phyloP scores from a whole-genome alignment of 1,284 basidiomycete genomes.

The Leucoagaricus sp. region DNA sequence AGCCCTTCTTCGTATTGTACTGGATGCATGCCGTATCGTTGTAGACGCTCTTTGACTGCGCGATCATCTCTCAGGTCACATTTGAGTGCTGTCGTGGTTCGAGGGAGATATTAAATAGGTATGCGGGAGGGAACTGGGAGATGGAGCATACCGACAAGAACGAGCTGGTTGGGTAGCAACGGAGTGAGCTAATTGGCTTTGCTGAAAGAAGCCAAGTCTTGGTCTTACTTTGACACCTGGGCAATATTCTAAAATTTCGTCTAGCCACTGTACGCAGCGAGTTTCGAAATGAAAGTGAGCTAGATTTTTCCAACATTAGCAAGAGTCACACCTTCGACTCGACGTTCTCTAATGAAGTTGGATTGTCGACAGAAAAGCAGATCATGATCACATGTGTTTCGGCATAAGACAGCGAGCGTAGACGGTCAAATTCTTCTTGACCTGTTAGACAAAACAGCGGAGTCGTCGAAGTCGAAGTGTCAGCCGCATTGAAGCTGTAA shows the following conservation, averaged over 20 bases:
- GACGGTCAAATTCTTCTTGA: conserved; percentile 94
- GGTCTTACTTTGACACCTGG: conserved; percentile 85
- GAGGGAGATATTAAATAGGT: conserved; percentile 15
- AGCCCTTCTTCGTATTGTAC: conserved; percentile 92
- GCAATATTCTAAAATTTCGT: conserved; percentile 87
- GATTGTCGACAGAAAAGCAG: conserved; percentile 94
- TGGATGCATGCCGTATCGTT: conserved; percentile 64
- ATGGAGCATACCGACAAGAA: conserved; percentile 75
- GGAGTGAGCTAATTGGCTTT: not conserved
- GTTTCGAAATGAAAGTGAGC: conserved; percentile 1
- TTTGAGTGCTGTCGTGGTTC: conserved; percentile 71
- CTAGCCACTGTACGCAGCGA: conserved; percentile 67
- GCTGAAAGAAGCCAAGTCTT: not conserved
- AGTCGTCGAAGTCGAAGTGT: too few species aligned
- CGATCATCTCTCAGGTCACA: conserved; percentile 90
- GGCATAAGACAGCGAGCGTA: conserved; percentile 90
- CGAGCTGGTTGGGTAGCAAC: conserved; percentile 49
- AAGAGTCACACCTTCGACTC: conserved; percentile 75
- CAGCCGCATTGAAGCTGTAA: not conserved
- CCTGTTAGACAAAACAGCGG: too few species aligned
- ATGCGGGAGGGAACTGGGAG: conserved; percentile 2
- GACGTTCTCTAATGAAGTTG: conserved; percentile 89
- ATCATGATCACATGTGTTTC: conserved; percentile 95
- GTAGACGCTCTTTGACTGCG: conserved; percentile 65
- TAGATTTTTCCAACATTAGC: not conserved